Evolutionary conservation across 2,329 filamentous ascomycete genomes (phyloP), one percentile per base, ranked within the genome.

Genomic region (Fusarium sp.): DNA sequence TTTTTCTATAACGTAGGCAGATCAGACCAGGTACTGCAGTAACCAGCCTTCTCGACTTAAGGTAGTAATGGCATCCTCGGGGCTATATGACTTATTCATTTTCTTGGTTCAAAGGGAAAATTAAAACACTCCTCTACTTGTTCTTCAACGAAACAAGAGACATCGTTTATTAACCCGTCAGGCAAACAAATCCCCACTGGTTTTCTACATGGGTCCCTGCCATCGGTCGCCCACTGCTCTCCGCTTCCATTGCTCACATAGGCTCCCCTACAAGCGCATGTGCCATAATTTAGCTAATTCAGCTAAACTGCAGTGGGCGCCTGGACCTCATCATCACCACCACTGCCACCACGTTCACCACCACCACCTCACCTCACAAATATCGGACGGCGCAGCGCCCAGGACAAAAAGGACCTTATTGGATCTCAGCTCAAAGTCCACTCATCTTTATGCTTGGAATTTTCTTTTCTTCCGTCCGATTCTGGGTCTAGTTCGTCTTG

Each of bases 361-460:
- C 54, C 58, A 72, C 69, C 56, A 54, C 53, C 64, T 52, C 64
- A 57, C 43, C 56, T 46, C 54, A 62, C 63, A 37, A 62, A 60
- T 67, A 73, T 66, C 57, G 49, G 46, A 60, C 71, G 71, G 71
- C 71, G 58, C 66, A 73, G 71, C 70, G 70, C 70, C 70, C 56
- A 60, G 47, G 65, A 69, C 66, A 57, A 63, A 60, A 64, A 64
- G 54, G 40, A 54, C 43, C 46, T 44, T 32, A 64, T 60, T 50
- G 60, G 65, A 58, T 57, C 65, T 66, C 56, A 59, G 49, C 64
- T 47, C 60, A 60, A 71, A 71, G 59, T 67, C 63, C 67, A 69
- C 67, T 70, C 71, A 58, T 64, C 56, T 70, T 64, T 28, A 67
- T 56, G 54, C 62, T 50, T 73, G 71, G 71, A 73, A 61, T 72